A percentile compares a stretch with the other conserved stretches of the same genome.
Conservation (phyloP, 2,329 filamentous ascomycete species). For the Fusarium setosum region DNA sequence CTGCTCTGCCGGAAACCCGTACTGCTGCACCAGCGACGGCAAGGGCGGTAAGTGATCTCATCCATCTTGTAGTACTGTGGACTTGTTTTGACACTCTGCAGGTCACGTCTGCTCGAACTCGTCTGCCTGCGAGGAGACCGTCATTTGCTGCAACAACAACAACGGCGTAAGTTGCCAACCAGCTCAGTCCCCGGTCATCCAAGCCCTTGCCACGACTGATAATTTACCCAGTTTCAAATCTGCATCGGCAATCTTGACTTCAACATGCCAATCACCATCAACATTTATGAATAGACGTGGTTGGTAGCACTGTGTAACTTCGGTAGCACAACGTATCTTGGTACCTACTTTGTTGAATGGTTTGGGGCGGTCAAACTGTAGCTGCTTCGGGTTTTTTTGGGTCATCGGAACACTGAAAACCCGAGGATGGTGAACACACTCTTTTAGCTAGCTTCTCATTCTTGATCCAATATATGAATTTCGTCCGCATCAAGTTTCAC, state of each 20-base stretch:
- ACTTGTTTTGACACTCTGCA: neutral
- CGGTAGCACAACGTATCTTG: neutral
- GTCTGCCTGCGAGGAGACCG: constrained; percentile 17
- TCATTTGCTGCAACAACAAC: constrained; percentile 43
- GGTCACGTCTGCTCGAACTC: constrained; percentile 32
- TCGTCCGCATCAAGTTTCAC: no score
- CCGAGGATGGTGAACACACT: no score
- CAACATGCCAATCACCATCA: constrained; percentile 37
- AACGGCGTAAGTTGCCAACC: constrained; percentile 27
- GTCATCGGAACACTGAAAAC: no score
- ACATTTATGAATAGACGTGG: constrained; percentile 14
- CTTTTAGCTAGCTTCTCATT: no score
- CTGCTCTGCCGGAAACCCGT: constrained; percentile 26
- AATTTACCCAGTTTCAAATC: constrained; percentile 31
- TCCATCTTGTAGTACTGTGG: neutral
- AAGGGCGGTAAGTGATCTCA: constrained; percentile 17
- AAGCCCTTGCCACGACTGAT: neutral
- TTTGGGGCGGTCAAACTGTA: neutral
- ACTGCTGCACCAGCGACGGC: constrained; percentile 28
- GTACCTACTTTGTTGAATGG: neutral
- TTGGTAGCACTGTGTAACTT: neutral
- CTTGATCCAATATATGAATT: no score
- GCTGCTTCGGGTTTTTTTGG: no score
- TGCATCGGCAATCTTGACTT: constrained; percentile 39
- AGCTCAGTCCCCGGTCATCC: fast-evolving